Evolutionary conservation across 2,329 filamentous ascomycete genomes (phyloP).

Genomic region (Arthrobotrys entomopaga): DNA sequence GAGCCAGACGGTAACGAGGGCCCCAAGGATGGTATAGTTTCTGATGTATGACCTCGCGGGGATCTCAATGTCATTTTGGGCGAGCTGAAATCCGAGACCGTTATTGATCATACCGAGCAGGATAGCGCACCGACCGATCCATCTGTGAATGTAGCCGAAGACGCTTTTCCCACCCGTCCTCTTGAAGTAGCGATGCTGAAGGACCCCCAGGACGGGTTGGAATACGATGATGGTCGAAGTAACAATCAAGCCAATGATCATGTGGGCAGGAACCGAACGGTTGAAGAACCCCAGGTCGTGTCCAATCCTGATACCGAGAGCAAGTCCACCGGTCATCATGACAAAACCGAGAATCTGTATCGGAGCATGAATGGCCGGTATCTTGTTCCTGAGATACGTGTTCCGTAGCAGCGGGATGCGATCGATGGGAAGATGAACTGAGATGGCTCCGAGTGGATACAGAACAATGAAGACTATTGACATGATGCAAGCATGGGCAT

Average conservation of each 20-base stretch:
- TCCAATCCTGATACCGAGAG: slow-evolving; percentile 25
- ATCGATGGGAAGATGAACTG: slow-evolving; percentile 3
- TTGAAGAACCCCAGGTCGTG: no score
- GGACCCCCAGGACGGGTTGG: slow-evolving; percentile 31
- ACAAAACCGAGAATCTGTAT: slow-evolving; percentile 32
- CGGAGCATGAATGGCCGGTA: slow-evolving; percentile 29
- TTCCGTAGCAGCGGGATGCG: slow-evolving; percentile 2
- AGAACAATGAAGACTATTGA: slow-evolving; percentile 22
- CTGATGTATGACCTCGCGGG: slow-evolving; percentile 20
- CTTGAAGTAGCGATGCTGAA: slow-evolving; percentile 42
- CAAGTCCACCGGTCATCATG: slow-evolving; percentile 33
- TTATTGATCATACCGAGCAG: slow-evolving; percentile 44
- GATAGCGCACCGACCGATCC: slow-evolving; percentile 33
- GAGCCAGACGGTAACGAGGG: no score
- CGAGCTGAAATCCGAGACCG: slow-evolving; percentile 45
- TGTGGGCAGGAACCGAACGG: no score
- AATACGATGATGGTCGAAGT: no score
- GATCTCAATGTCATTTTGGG: slow-evolving; percentile 22
- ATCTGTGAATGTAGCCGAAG: slow-evolving; percentile 42
- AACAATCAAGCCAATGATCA: no score
- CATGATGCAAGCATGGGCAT: slow-evolving; percentile 21
- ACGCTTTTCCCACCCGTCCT: slow-evolving; percentile 29
- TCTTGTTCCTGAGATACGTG: slow-evolving; percentile 32
- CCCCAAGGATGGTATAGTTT: slow-evolving; percentile 15
- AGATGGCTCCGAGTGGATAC: slow-evolving; percentile 19